Evolutionary conservation across 1,284 basidiomycete species (phyloP).

Genomic region (Tremellales sp.): DNA sequence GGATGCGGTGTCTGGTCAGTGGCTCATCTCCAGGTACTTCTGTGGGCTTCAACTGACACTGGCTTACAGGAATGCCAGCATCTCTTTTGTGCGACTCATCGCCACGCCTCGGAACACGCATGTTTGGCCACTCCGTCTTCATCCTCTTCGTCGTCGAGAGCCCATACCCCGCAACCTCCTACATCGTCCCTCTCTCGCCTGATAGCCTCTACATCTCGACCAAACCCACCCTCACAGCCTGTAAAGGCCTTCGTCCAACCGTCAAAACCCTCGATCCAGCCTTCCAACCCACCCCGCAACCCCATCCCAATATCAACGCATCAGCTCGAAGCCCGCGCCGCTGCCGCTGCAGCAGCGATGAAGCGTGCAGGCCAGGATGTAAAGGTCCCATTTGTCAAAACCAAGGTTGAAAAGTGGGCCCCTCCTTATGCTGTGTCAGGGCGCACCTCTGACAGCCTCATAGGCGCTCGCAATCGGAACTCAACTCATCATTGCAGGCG

Average conservation of each 20-base stretch:
- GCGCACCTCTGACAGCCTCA: constrained; percentile 1
- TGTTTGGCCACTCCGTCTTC: constrained; percentile 25
- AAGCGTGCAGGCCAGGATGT: constrained; percentile 45
- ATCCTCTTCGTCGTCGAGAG: constrained; percentile 15
- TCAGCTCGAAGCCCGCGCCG: constrained; percentile 36
- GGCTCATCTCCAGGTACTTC: background rate
- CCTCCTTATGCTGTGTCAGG: background rate
- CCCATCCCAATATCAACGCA: background rate
- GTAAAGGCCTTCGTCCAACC: constrained; percentile 19
- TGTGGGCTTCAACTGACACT: background rate
- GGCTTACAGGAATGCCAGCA: constrained; percentile 28
- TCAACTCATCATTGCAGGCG: constrained; percentile 39
- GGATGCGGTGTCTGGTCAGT: constrained; percentile 45
- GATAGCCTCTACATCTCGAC: background rate
- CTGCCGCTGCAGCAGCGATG: constrained; percentile 42
- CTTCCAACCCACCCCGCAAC: constrained; percentile 16
- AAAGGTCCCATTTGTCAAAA: constrained; percentile 46
- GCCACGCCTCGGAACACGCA: constrained; percentile 31
- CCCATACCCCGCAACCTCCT: constrained; percentile 19
- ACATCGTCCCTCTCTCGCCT: constrained; percentile 5
- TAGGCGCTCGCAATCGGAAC: constrained; percentile 42
- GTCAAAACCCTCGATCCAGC: constrained; percentile 30
- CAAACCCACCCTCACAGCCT: constrained; percentile 4
- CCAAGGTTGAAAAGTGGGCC: constrained; percentile 44
- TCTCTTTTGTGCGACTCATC: constrained; percentile 41